Conservation (phyloP, 192 early-diverging fungal genomes). For the Oehlia diaphana region DNA sequence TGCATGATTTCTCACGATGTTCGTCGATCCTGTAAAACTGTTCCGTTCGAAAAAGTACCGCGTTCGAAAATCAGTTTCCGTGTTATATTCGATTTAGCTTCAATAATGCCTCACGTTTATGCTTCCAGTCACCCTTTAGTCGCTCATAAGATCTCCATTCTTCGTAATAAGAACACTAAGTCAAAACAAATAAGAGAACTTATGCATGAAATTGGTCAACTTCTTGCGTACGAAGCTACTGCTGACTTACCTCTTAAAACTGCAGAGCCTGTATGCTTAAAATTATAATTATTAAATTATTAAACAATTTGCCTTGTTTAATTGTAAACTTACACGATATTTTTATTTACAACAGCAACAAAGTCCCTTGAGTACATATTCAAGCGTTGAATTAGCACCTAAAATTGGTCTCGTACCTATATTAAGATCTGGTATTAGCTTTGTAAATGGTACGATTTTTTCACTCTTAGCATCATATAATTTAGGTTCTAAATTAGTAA, state of each 20-base stretch:
- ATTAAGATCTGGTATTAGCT: slow-evolving; percentile 61
- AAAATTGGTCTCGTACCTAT: slow-evolving; percentile 62
- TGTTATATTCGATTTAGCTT: background rate
- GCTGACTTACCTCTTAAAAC: slow-evolving; percentile 38
- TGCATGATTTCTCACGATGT: no score
- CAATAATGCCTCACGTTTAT: slow-evolving; percentile 26
- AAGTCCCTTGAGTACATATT: slow-evolving; percentile 53
- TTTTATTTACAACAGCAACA: slow-evolving; percentile 32
- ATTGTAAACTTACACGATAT: background rate
- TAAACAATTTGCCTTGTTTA: no score
- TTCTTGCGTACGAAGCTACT: slow-evolving; percentile 68
- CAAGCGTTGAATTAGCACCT: slow-evolving; percentile 36
- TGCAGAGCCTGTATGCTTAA: slow-evolving; percentile 31
- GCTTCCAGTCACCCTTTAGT: slow-evolving; percentile 59
- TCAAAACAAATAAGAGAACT: slow-evolving; percentile 56
- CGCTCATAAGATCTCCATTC: slow-evolving; percentile 56
- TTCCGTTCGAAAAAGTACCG: no score
- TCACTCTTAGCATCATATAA: background rate
- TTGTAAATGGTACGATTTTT: slow-evolving; percentile 48
- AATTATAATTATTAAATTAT: background rate
- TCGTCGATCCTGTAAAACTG: no score
- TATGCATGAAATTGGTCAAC: slow-evolving; percentile 48
- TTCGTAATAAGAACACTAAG: slow-evolving; percentile 48
- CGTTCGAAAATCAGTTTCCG: background rate
- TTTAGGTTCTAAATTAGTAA: background rate